Conservation (phyloP, 1,139 yeast species). For the Scheffersomyces cryptocercus region DNA sequence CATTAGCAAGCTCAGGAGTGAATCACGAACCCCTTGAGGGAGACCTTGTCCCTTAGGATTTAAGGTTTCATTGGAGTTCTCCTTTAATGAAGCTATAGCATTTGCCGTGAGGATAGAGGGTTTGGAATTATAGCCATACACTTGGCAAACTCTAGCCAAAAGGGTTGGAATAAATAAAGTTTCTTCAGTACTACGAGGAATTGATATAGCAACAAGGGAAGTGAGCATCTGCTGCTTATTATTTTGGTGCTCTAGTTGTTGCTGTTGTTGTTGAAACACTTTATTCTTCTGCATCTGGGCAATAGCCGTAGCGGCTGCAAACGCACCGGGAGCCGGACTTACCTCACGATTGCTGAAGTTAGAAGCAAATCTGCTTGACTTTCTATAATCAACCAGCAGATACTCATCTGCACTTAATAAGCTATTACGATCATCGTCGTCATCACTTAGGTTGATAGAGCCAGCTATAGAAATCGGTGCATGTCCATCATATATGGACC, state of each 20-base stretch:
- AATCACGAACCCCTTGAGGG: slow-evolving; percentile 13
- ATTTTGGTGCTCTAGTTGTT: slow-evolving; percentile 27
- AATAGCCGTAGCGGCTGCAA: slow-evolving; percentile 71
- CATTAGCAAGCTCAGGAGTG: slow-evolving; percentile 27
- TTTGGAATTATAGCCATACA: slow-evolving; percentile 68
- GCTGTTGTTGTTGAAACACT: slow-evolving; percentile 19
- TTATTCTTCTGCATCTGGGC: slow-evolving; percentile 52
- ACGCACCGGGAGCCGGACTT: slow-evolving; percentile 74
- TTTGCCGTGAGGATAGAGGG: slow-evolving; percentile 70
- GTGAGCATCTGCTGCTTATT: slow-evolving; percentile 57
- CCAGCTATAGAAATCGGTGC: slow-evolving; percentile 33
- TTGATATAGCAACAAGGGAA: slow-evolving; percentile 66
- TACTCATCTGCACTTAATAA: slow-evolving; percentile 33
- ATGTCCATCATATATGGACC: slow-evolving; percentile 45
- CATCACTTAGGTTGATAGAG: slow-evolving; percentile 48
- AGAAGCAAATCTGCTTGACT: slow-evolving; percentile 1
- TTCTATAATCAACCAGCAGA: slow-evolving; percentile 6
- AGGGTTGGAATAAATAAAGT: slow-evolving; percentile 72
- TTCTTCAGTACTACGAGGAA: slow-evolving; percentile 78
- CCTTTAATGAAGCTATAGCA: slow-evolving; percentile 67
- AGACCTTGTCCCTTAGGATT: slow-evolving; percentile 1
- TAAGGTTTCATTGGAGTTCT: slow-evolving; percentile 25
- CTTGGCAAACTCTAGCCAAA: slow-evolving; percentile 65
- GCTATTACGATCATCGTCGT: slow-evolving; percentile 35
- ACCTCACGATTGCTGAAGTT: slow-evolving; percentile 42